These are phyloP conservation scores for Oryza punctata DNA, from an alignment of 176 grass and related monocot genomes.

Conservation along the genomic window DNA sequence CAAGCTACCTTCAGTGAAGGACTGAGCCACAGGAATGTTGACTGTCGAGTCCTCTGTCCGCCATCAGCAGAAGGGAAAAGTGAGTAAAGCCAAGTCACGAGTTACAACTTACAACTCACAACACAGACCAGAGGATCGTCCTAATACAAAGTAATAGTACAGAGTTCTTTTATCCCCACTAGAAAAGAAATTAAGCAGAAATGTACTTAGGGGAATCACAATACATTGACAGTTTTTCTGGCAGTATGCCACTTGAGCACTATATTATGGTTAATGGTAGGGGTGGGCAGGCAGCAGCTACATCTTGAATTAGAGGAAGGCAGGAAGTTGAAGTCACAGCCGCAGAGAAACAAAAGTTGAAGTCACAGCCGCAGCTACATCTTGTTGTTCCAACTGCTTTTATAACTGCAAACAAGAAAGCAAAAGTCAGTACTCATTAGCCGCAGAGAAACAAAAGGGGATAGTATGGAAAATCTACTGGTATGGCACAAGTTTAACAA, in stretches of 20 bases:
- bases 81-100: neutral
- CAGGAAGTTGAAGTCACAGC: constrained; percentile 21
- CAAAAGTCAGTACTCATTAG: neutral
- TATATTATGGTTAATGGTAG: constrained; percentile 31
- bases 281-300: constrained; percentile 2
- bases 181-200: neutral
- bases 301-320: constrained; percentile 31
- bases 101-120: neutral
- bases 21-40: constrained; percentile 6
- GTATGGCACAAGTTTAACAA: neutral
- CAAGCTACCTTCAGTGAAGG: constrained; percentile 3
- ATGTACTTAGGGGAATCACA: constrained; percentile 3
- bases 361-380: neutral
- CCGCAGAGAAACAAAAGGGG: neutral
- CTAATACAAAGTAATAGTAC: constrained; percentile 35
- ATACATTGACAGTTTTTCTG: constrained; percentile 20
- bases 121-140: constrained; percentile 29
- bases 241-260: neutral
- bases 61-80: constrained; percentile 4
- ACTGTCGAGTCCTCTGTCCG: neutral
- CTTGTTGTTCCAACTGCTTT: constrained; percentile 34
- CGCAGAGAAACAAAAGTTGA: neutral
- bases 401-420: constrained; percentile 18
- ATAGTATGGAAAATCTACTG: neutral
- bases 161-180: constrained; percentile 4